phyloP scores from a whole-genome alignment of 306 rosid species.

The Luffa aegyptiaca region DNA sequence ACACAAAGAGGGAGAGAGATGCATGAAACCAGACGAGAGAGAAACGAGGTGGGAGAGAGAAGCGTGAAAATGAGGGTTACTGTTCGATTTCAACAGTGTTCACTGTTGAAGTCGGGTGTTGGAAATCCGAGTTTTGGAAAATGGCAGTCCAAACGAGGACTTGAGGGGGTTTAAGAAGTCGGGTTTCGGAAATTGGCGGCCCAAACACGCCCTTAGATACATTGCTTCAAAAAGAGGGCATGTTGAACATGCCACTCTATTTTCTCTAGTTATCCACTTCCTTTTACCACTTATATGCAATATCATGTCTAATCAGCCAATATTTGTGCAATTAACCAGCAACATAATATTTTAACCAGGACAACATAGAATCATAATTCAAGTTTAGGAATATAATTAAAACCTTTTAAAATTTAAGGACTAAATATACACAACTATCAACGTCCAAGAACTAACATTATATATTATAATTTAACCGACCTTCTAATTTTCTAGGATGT shows the following conservation, averaged over 20 bases:
- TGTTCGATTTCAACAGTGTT: too few relatives aligned
- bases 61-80: too few relatives aligned
- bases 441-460: background rate
- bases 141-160: too few relatives aligned
- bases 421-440: background rate
- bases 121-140: too few relatives aligned
- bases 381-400: background rate
- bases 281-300: background rate
- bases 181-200: too few relatives aligned
- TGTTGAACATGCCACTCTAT: background rate
- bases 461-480: background rate
- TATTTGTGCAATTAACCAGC: background rate
- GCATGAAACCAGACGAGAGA: too few relatives aligned
- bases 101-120: too few relatives aligned
- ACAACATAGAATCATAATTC: background rate
- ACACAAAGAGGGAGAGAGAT: too few relatives aligned
- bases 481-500: background rate
- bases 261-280: background rate
- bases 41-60: too few relatives aligned
- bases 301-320: background rate
- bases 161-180: too few relatives aligned
- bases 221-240: background rate
- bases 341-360: background rate
- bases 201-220: background rate
- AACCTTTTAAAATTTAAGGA: background rate